Percentiles rank a stretch among this genome's conserved stretches.
Conservation (phyloP, 768 basidiomycete genomes). For the Cyathus striatus region DNA sequence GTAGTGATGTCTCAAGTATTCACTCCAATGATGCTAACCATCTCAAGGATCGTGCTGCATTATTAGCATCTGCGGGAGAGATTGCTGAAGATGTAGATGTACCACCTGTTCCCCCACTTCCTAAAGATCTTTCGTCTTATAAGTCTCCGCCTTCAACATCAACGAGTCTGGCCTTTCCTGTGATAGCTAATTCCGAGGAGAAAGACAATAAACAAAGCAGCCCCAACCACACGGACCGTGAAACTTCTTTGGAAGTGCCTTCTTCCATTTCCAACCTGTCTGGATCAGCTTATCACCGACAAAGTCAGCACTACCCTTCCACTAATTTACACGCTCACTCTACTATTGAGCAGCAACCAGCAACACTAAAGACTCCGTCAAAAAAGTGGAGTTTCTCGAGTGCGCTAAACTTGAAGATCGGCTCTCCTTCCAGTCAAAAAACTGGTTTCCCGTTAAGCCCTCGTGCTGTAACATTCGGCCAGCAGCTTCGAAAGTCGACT, state of each 20-base stretch:
- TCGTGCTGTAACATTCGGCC: constrained; percentile 60
- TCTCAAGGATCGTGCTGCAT: constrained; percentile 65
- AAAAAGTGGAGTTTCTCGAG: constrained; percentile 97
- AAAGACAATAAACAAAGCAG: constrained; percentile 35
- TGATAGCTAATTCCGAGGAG: constrained; percentile 36
- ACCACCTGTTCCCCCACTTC: constrained; percentile 91
- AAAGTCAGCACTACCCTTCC: constrained; percentile 34
- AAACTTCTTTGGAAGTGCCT: constrained; percentile 49
- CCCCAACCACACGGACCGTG: constrained; percentile 42
- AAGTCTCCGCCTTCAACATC: constrained; percentile 65
- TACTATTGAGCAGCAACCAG: constrained; percentile 33
- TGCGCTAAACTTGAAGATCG: constrained; percentile 71
- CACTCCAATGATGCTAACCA: constrained; percentile 63
- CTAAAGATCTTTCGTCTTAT: constrained; percentile 81
- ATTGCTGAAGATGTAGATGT: constrained; percentile 58
- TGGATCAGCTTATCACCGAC: constrained; percentile 25
- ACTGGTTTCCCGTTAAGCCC: constrained; percentile 61
- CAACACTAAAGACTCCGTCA: constrained; percentile 72
- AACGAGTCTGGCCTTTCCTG: constrained; percentile 46
- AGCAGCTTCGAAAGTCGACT: constrained; percentile 61
- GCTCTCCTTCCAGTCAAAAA: constrained; percentile 50
- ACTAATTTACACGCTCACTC: constrained; percentile 31
- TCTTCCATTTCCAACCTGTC: constrained; percentile 24
- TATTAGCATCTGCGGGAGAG: constrained; percentile 55
- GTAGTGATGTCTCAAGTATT: constrained; percentile 78